Conservation (phyloP, 2,329 filamentous ascomycete species). For the Scopulariopsis brevicaulis region DNA sequence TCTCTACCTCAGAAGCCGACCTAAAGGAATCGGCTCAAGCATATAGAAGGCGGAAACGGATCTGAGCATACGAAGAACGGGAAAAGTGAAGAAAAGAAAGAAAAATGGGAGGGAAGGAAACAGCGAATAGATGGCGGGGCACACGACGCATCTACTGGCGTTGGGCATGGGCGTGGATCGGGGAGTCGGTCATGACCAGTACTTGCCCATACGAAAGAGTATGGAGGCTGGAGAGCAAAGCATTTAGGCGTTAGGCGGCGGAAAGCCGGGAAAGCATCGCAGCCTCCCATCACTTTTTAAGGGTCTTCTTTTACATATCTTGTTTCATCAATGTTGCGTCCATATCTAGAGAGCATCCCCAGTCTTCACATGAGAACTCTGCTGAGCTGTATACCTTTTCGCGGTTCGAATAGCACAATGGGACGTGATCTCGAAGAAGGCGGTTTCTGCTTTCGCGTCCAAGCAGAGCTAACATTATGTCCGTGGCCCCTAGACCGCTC, state of each 20-base stretch:
- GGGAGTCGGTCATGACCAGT: slow-evolving; percentile 1
- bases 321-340: neutral
- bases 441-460: neutral
- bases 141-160: slow-evolving; percentile 2
- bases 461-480: neutral
- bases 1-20: slow-evolving; percentile 46
- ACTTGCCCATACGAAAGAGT: neutral
- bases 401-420: neutral
- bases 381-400: neutral
- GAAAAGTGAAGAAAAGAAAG: neutral
- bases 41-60: neutral
- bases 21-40: neutral
- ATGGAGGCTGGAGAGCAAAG: neutral
- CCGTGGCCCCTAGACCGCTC: neutral
- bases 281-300: neutral
- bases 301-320: neutral
- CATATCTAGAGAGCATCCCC: neutral
- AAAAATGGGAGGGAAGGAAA: neutral
- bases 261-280: neutral
- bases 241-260: slow-evolving; percentile 3
- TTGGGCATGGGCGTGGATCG: neutral
- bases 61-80: neutral
- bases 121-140: neutral
- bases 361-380: neutral
- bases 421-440: neutral